phyloP scores from a whole-genome alignment of 139 green algal genomes.

The Tetratostichococcus sp. region DNA sequence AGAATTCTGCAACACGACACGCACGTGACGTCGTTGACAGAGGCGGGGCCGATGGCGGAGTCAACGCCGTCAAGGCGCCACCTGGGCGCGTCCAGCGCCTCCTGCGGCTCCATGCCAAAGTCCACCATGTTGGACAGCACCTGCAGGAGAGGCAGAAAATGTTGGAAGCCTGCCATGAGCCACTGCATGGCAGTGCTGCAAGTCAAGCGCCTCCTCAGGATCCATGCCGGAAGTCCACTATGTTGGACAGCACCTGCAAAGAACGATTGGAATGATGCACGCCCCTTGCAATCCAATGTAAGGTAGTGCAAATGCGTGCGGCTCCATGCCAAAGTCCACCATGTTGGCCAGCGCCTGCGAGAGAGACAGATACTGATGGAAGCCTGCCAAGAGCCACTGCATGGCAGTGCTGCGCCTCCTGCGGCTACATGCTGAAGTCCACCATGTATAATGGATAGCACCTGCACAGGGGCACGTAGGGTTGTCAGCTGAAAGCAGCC shows the following conservation, averaged over 20 bases:
- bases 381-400: no score
- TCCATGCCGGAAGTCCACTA: constrained; percentile 64
- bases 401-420: constrained; percentile 62
- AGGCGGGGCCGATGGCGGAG: constrained; percentile 29
- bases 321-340: constrained; percentile 60
- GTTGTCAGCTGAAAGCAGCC: no score
- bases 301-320: no score
- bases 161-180: no score
- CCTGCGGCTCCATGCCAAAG: constrained; percentile 60
- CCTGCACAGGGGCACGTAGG: constrained; percentile 27
- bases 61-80: constrained; percentile 53
- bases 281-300: no score
- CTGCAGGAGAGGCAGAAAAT: constrained; percentile 19
- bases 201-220: constrained; percentile 60
- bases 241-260: constrained; percentile 53
- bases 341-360: constrained; percentile 56
- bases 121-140: constrained; percentile 65
- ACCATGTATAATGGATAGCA: constrained; percentile 63
- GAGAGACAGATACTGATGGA: no score
- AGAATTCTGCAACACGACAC: no score
- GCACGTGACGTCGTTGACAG: constrained; percentile 8
- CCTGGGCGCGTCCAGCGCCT: constrained; percentile 57
- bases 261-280: no score
- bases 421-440: constrained; percentile 62
- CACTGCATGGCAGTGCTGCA: no score